Conservation (phyloP, 108 stramenopile genomes). For the Asterionellopsis glacialis region DNA sequence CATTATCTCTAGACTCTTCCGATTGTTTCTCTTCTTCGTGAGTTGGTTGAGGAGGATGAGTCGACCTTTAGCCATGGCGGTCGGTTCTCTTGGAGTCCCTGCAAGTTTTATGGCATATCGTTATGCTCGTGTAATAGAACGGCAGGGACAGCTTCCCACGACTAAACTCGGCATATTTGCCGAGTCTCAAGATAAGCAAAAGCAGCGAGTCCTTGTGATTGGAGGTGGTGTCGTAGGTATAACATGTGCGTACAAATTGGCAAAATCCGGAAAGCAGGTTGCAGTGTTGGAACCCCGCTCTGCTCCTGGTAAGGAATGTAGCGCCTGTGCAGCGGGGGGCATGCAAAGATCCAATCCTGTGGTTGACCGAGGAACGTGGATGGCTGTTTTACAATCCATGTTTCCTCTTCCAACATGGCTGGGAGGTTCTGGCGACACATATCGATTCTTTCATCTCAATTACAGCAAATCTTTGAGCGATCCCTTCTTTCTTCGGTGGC, state of each 20-base stretch:
- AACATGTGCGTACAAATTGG: constrained; percentile 31
- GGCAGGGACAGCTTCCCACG: no score
- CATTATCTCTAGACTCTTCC: no score
- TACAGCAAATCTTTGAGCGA: constrained; percentile 20
- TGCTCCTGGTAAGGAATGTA: constrained; percentile 29
- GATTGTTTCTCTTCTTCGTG: no score
- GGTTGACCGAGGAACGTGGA: constrained; percentile 28
- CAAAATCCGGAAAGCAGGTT: constrained; percentile 19
- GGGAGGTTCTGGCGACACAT: constrained; percentile 5
- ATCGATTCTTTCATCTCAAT: constrained; percentile 25
- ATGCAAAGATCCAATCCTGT: constrained; percentile 38
- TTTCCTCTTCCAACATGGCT: constrained; percentile 1
- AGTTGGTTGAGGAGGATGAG: no score
- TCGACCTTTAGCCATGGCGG: no score
- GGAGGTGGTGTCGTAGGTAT: constrained; percentile 37
- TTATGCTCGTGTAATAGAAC: no score
- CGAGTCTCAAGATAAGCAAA: neutral
- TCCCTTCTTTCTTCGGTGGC: constrained; percentile 32
- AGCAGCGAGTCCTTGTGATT: constrained; percentile 25
- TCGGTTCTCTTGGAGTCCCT: no score
- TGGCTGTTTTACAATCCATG: constrained; percentile 17
- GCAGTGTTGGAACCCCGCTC: constrained; percentile 14
- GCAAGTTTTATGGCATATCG: no score
- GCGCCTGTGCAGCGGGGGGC: constrained; percentile 31
- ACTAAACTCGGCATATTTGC: neutral